Evolutionary conservation across 208 protist genomes (phyloP).

Genomic region (Phytomonas sp.): DNA sequence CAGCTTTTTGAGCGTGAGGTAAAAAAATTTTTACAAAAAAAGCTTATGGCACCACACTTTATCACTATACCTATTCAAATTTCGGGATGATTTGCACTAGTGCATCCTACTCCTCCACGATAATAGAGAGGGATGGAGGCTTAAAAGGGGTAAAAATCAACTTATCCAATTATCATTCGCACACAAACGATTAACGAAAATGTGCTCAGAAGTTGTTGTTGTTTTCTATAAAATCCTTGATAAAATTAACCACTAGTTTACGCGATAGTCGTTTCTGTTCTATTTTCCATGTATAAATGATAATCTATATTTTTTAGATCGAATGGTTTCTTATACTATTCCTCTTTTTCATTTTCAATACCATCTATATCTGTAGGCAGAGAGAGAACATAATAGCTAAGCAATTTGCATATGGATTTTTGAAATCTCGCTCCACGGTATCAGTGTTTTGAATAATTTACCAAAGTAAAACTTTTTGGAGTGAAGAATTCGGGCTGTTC

Average conservation of each 20-base stretch:
- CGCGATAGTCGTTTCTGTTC: background rate
- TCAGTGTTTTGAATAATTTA: background rate
- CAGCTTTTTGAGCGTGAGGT: constrained; percentile 69
- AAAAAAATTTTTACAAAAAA: constrained; percentile 49
- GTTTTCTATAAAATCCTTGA: background rate
- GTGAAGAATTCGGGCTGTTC: background rate
- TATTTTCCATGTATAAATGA: constrained; percentile 1
- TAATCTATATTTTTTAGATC: background rate
- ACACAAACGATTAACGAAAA: background rate
- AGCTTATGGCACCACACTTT: constrained; percentile 64
- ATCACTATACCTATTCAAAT: constrained; percentile 34
- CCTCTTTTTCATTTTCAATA: constrained; percentile 7
- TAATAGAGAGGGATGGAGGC: background rate
- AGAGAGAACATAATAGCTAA: background rate
- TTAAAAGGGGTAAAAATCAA: background rate
- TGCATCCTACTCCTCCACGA: background rate
- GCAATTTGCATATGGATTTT: background rate
- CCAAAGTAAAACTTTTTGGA: background rate
- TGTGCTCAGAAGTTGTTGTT: background rate
- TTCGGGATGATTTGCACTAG: background rate
- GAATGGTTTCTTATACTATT: background rate
- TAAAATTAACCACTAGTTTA: background rate
- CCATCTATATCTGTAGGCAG: background rate
- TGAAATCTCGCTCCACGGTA: background rate
- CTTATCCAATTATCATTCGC: background rate